Evolutionary conservation across 768 basidiomycete species (phyloP), one percentile per base, ranked within the genome.

Genomic region (Pilatotrama ljubarskyi): DNA sequence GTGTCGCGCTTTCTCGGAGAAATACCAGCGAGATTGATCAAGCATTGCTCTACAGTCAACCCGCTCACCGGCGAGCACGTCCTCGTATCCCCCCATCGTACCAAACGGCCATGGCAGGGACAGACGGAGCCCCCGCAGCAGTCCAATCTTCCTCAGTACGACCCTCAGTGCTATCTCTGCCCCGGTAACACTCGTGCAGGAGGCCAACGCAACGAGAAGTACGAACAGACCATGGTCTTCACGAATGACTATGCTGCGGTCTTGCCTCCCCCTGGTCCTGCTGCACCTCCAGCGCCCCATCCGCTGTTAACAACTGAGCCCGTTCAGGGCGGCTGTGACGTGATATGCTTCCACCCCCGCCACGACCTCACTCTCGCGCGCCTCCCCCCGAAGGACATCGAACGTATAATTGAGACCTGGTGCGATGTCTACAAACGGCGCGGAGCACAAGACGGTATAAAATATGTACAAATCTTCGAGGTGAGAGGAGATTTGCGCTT

Each of bases 391-490:
- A 63, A 72, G 9, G 88, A 91, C 56, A 86, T 95, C 54, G 75
- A 79, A 57, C 65, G 71, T 37, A 82, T 96, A 47, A 79, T 97
- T 51, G 76, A 80, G 2, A 86, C 86, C 64, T 97, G 95, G 94
- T 82, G 80, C 46, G 70, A 74, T 24, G 77, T 94, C 38, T 91
- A 90, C 70, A 72, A 72, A 35, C 72, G 65, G 46, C 81, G 90
- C 26, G 87, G 90, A 6, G 60, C 70, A 1, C 78, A 89, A 68
- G 77, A 82, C n/a, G 87, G 86, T 1, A 87, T 91, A 62, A 76
- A 82, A 67, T 90, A 93, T 68, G 85, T 95, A 52, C 93, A 94
- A 73, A 92, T 95, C 10, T 95, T 95, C 68, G 93, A 95, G 86
- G 93, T 89, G 65, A 47, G 76, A 53, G 38, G 51, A 24, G 48